Evolutionary conservation across 345 rosid species (phyloP), one percentile per base, ranked within the genome.

Genomic region (Boechera retrofracta): DNA sequence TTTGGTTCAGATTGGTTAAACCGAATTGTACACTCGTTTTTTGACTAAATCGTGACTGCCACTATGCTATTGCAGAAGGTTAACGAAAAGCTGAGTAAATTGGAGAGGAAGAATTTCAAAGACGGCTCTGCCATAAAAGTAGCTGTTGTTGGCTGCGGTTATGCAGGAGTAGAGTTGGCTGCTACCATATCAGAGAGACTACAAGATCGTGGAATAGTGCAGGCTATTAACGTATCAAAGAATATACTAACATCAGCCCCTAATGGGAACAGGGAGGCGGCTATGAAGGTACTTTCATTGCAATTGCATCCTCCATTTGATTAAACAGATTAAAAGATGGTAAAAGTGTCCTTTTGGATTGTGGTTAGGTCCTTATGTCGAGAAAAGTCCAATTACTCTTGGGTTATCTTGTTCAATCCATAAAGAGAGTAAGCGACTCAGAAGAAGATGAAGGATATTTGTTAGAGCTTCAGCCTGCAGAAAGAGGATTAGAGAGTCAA

Each of bases 71-170:
- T 85, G 85, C 93, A 94, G 98, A 92, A 80, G 76, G 89, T 94
- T 58, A 81, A 88, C 29, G 55, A 74, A 49, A 89, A 83, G 80
- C 85, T 94, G 67, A 87, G 69, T 69, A 81, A 82, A 55, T 69
- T 94, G 77, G 97, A 92, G 82, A 85, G 93, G 77, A 85, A 74
- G 83, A 88, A 82, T 55, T 94, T 94, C 69, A 85, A 89, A 57
- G 80, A 83, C 67, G 84, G 77, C 36, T 76, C 88, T 69, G 69
- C 65, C 74, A 87, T 92, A 38, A 76, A 72, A 44, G 89, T 92
- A 64, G 93, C 88, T 72, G 85, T 94, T 76, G 97, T 92, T 71
- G 98, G 98, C 16, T 94, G 98, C 73, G 98, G 98, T 80, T 94
- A 94, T 67, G 79, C 93, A 28, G 98, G 98, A 57, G 90, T 94